Evolutionary conservation across 768 basidiomycete species (phyloP), one percentile per base, ranked within the genome.

Genomic region (Lactarius trivialis): DNA sequence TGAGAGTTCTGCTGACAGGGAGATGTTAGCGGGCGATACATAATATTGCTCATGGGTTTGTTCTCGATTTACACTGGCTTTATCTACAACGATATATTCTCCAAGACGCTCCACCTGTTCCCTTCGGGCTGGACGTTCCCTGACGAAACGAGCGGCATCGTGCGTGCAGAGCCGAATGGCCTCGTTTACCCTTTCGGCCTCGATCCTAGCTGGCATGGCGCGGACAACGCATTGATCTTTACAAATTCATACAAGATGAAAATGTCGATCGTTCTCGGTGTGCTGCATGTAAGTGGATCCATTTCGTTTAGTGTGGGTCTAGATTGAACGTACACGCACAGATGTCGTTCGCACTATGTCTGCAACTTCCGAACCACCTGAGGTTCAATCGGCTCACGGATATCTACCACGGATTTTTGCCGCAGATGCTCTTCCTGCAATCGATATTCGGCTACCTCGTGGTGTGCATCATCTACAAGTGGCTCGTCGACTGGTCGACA

Each of bases 161-260:
- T 85, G 55, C 65, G 68, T 14, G 91, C 81, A 15, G 69, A 78
- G 3, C 68, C 81, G 30, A 91, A 81, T 54, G 89, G 89, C 3
- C 78, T 79, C 65, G 79, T 82, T n/a, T 98, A 99, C 77, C 85
- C 89, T 3, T 93, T 99, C 67, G 97, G 97, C 67, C 72, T 99
- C 65, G 97, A 99, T 73, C 94, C 94, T 56, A 86, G 77, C 54
- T 99, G 97, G 97, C 94, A 97, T 71, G 92, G 87, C 21, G 82
- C 95, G 6, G 91, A 92, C 67, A 99, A 99, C 71, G 80, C 79
- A 2, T 81, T 99, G 61, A 86, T 97, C 48, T 99, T 98, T 75
- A 89, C 89, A 56, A 99, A 99, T 76, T 98, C 95, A 41, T 96
- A 96, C 79, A 99, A 98, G 85, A 99, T 99, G 97, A 98, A 99